Evolutionary conservation across 2,329 filamentous ascomycete genomes (phyloP).

Genomic region (Aspergillus sp.): DNA sequence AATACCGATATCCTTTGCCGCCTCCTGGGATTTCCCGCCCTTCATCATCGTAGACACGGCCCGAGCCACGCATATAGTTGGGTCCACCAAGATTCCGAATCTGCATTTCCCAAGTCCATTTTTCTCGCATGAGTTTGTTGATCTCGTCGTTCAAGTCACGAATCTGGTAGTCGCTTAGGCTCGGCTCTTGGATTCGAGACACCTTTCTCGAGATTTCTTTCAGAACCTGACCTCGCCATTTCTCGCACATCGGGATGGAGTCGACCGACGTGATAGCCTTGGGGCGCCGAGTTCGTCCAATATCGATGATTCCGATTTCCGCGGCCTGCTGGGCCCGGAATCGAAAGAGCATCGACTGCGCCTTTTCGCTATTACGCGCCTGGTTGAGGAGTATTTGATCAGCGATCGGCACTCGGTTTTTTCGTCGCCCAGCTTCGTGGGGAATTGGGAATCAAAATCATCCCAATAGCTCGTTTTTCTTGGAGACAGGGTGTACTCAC

Average conservation of each 20-base stretch:
- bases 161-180: slow-evolving; percentile 94
- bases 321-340: slow-evolving; percentile 97
- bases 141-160: slow-evolving; percentile 98
- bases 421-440: neutral
- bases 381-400: slow-evolving; percentile 30
- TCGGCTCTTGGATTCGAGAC: slow-evolving; percentile 86
- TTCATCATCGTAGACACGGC: slow-evolving; percentile 69
- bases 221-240: slow-evolving; percentile 96
- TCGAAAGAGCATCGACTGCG: slow-evolving; percentile 99
- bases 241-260: slow-evolving; percentile 83
- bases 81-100: slow-evolving; percentile 94
- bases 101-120: slow-evolving; percentile 98
- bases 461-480: neutral
- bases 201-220: slow-evolving; percentile 98
- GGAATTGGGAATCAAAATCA: neutral
- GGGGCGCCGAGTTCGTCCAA: slow-evolving; percentile 81
- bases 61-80: slow-evolving; percentile 83
- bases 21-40: slow-evolving; percentile 67
- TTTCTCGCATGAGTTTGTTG: slow-evolving; percentile 98
- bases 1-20: slow-evolving; percentile 91
- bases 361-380: slow-evolving; percentile 98
- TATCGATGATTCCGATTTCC: slow-evolving; percentile 93
- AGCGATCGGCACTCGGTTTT: neutral
- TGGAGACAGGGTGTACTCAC: slow-evolving; percentile 15
- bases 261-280: slow-evolving; percentile 86